Evolutionary conservation across 2,329 filamentous ascomycete genomes (phyloP).

Genomic region (Trichoderma koningiopsis): DNA sequence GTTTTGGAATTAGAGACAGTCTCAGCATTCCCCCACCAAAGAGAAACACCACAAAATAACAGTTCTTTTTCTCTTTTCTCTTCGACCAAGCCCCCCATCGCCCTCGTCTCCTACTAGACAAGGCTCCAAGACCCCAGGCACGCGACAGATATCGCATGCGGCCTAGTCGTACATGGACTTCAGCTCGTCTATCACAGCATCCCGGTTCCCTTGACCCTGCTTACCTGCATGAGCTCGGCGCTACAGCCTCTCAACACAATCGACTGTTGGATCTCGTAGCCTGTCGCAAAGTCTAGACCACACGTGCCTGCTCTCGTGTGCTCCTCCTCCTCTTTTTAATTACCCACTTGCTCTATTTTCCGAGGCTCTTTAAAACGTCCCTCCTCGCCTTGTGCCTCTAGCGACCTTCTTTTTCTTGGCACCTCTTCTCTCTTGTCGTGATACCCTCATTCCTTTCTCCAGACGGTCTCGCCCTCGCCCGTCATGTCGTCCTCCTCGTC

Average conservation of each 20-base stretch:
- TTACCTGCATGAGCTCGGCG: constrained; percentile 23
- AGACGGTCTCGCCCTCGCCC: not conserved
- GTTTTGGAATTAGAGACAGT: not conserved
- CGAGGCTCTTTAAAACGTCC: not conserved
- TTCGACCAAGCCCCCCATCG: not conserved
- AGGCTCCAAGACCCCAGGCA: not conserved
- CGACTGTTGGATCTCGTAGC: not conserved
- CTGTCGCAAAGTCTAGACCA: constrained; percentile 11
- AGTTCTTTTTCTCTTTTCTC: not conserved
- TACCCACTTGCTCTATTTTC: not conserved
- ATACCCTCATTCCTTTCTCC: not conserved
- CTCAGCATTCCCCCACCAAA: not conserved
- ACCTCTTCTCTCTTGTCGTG: not conserved
- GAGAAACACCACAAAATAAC: not conserved
- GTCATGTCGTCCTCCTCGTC: constrained; percentile 28
- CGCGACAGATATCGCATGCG: constrained; percentile 20
- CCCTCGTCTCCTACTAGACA: not conserved
- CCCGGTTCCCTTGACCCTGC: constrained; percentile 18
- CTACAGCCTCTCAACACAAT: constrained; percentile 20
- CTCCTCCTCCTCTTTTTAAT: not conserved
- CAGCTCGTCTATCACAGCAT: constrained; percentile 17
- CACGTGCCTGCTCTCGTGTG: not conserved
- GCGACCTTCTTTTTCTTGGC: not conserved
- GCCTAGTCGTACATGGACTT: constrained; percentile 13
- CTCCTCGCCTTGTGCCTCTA: not conserved